Evolutionary conservation across 2,329 filamentous ascomycete genomes (phyloP).

Genomic region (Rhinocladiella similis): DNA sequence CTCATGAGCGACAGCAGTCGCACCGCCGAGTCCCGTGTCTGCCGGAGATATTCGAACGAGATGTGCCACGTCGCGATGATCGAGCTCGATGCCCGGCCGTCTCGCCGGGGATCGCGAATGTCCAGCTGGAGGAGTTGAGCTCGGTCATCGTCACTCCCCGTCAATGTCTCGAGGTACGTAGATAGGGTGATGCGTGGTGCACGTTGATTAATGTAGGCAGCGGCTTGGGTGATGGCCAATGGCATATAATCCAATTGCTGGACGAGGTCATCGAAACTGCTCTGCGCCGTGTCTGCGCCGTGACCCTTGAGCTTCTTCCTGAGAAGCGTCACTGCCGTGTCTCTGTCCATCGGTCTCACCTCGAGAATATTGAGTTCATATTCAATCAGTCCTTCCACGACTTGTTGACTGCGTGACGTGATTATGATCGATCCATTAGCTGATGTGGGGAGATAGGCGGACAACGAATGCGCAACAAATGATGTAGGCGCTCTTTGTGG

Average conservation of each 20-base stretch:
- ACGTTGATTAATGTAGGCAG: constrained; percentile 30
- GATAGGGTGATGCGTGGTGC: constrained; percentile 21
- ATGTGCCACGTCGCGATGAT: constrained; percentile 38
- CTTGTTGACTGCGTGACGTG: constrained; percentile 17
- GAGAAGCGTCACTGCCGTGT: constrained; percentile 22
- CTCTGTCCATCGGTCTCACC: constrained; percentile 15
- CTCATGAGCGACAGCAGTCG: constrained; percentile 34
- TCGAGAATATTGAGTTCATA: constrained; percentile 14
- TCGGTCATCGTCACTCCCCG: constrained; percentile 30
- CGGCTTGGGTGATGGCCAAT: constrained; percentile 33
- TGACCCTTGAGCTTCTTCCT: constrained; percentile 23
- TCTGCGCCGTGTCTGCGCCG: constrained; percentile 9
- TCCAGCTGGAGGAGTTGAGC: constrained; percentile 27
- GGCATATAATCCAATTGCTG: constrained; percentile 36
- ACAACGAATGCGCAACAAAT: constrained; percentile 1
- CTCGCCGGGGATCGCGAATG: constrained; percentile 27
- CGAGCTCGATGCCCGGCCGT: constrained; percentile 32
- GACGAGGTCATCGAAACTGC: constrained; percentile 29
- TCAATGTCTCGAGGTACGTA: constrained; percentile 23
- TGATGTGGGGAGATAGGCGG: constrained; percentile 27
- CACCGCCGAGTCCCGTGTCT: constrained; percentile 21
- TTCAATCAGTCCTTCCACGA: constrained; percentile 9
- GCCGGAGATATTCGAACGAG: constrained; percentile 35
- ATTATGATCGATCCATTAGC: constrained; percentile 23
- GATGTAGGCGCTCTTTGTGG: neutral